Evolutionary conservation across 768 basidiomycete species (phyloP).

Genomic region (Sistotremastrum suecicum): DNA sequence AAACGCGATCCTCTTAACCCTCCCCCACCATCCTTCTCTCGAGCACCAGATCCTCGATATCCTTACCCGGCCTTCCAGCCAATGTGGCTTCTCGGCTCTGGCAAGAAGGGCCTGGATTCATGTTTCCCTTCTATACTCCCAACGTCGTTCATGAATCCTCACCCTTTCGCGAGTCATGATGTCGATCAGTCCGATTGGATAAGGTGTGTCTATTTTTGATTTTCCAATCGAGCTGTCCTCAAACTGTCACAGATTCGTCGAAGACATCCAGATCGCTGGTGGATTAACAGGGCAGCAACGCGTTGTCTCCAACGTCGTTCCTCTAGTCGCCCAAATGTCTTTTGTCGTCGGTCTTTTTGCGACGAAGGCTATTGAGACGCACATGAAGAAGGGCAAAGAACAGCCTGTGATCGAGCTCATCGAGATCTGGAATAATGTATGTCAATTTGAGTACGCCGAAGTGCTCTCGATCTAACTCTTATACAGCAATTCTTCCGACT

Average conservation of each 20-base stretch:
- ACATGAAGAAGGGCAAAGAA: slow-evolving; percentile 23
- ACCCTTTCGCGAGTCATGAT: slow-evolving; percentile 40
- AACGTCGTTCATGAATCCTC: slow-evolving; percentile 21
- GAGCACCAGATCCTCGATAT: not conserved
- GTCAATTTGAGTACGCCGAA: slow-evolving; percentile 8
- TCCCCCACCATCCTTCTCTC: slow-evolving; percentile 1
- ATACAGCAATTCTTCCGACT: slow-evolving; percentile 37
- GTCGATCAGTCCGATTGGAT: slow-evolving; percentile 36
- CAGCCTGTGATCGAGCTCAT: slow-evolving; percentile 26
- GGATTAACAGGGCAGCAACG: slow-evolving; percentile 21
- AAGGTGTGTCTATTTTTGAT: slow-evolving; percentile 15
- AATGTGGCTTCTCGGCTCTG: slow-evolving; percentile 16
- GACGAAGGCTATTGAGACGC: slow-evolving; percentile 8
- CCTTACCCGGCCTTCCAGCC: slow-evolving; percentile 15
- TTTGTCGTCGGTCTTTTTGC: slow-evolving; percentile 11
- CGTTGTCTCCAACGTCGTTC: slow-evolving; percentile 12
- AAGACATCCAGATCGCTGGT: slow-evolving; percentile 20
- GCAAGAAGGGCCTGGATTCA: slow-evolving; percentile 18
- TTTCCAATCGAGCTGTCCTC: not conserved
- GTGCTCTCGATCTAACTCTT: slow-evolving; percentile 1
- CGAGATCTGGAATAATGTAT: slow-evolving; percentile 38
- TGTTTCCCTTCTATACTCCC: slow-evolving; percentile 34
- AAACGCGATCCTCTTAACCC: slow-evolving; percentile 3
- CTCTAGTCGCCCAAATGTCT: not conserved
- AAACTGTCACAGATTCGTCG: slow-evolving; percentile 22